These are phyloP conservation scores for Fusarium begoniae DNA, from an alignment of 2,329 filamentous ascomycete genomes.

Conservation along the genomic window DNA sequence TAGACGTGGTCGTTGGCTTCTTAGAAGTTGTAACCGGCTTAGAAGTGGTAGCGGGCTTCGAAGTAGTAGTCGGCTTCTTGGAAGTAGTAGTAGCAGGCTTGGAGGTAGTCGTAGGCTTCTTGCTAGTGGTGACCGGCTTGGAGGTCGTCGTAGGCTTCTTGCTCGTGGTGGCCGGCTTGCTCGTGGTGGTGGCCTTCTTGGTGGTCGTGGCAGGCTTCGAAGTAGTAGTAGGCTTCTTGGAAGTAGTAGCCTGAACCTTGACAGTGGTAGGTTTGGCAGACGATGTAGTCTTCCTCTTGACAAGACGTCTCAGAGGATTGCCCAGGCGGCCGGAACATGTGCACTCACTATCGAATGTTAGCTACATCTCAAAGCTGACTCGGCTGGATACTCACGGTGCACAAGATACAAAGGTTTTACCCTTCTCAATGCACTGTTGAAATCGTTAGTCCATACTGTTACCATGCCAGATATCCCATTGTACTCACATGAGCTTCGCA, in stretches of 20 bases:
- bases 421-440: not conserved
- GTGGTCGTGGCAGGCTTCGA: not conserved
- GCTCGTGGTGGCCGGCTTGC: not conserved
- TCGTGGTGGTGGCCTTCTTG: not conserved
- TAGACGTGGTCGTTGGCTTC: not conserved
- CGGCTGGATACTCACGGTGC: not conserved
- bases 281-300: not conserved
- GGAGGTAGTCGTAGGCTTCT: not conserved
- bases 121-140: not conserved
- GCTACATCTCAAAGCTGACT: not conserved
- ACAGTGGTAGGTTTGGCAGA: not conserved
- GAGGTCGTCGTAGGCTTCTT: not conserved
- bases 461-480: not conserved
- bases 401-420: not conserved
- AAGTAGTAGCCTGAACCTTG: not conserved
- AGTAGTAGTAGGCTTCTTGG: not conserved
- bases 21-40: not conserved
- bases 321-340: not conserved
- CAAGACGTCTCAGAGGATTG: not conserved
- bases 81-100: not conserved
- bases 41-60: not conserved
- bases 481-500: conserved; percentile 1
- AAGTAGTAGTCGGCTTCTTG: not conserved
- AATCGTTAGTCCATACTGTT: not conserved
- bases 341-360: not conserved